These are phyloP conservation scores for Cafeteria roenbergensis DNA, from an alignment of 108 stramenopile species.

Conservation along the genomic window DNA sequence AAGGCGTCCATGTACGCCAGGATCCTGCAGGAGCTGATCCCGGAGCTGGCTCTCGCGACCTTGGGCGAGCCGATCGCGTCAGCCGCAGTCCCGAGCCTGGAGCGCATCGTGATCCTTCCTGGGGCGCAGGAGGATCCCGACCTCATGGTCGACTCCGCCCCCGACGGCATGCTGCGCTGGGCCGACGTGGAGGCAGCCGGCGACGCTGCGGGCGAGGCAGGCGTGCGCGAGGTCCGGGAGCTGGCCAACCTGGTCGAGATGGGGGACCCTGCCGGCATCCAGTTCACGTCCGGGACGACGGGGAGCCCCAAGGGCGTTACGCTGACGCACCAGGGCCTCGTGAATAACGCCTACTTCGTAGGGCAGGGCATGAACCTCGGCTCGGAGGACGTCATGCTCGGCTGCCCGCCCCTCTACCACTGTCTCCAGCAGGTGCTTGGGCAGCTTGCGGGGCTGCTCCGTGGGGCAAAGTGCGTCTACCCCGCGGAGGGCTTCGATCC, in stretches of 20 bases:
- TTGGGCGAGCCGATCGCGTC: not conserved
- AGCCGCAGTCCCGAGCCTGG: not conserved
- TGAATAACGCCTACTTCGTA: slow-evolving; percentile 14
- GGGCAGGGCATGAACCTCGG: slow-evolving; percentile 2
- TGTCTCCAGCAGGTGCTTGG: slow-evolving; percentile 16
- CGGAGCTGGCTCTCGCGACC: not conserved
- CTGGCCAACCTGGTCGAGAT: not conserved
- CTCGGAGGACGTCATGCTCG: slow-evolving; percentile 3
- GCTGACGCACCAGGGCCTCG: slow-evolving; percentile 10
- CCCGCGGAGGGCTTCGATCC: slow-evolving; percentile 13
- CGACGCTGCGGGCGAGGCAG: not conserved
- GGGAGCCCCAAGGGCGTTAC: slow-evolving; percentile 12
- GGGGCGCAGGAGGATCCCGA: not conserved
- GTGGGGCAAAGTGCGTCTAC: slow-evolving; percentile 6
- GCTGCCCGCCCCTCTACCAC: slow-evolving; percentile 15
- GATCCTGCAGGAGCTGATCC: slow-evolving; percentile 4
- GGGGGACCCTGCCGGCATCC: slow-evolving; percentile 12
- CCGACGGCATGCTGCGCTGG: not conserved
- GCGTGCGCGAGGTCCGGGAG: not conserved
- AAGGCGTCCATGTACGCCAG: slow-evolving; percentile 12
- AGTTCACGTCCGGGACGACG: slow-evolving; percentile 19
- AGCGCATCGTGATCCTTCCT: not conserved
- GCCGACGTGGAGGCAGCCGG: not conserved
- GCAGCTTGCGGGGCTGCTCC: slow-evolving; percentile 2
- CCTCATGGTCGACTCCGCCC: not conserved